phyloP scores from a whole-genome alignment of 23 red algal species.

The Cyanidium caldarium region DNA sequence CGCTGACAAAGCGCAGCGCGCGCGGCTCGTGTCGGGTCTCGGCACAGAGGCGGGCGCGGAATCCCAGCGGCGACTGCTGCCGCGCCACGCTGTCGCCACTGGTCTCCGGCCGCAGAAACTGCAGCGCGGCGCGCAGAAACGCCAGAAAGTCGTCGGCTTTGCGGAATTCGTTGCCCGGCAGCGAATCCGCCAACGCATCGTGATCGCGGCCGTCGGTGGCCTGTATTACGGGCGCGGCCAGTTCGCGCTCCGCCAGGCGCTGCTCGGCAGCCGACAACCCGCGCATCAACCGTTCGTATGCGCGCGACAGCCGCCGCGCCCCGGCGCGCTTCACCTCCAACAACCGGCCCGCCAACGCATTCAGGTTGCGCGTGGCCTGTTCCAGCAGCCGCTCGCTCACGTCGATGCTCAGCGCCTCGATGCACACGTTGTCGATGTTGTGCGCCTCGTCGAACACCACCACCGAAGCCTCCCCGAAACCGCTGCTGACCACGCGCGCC shows the following conservation, averaged over 20 bases:
- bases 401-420: constrained; percentile 4
- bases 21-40: neutral
- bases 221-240: too few relatives aligned
- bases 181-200: neutral
- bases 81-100: neutral
- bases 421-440: constrained; percentile 26
- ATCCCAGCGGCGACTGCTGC: neutral
- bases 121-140: neutral
- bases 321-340: neutral
- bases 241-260: neutral
- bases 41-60: neutral
- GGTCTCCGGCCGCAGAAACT: neutral
- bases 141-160: neutral
- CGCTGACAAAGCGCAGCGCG: neutral
- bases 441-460: constrained; percentile 28
- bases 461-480: neutral
- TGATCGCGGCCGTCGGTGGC: neutral
- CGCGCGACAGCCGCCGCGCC: neutral
- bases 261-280: neutral
- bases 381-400: constrained; percentile 4
- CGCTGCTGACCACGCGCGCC: constrained; percentile 5
- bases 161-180: neutral
- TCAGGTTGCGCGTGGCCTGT: neutral
- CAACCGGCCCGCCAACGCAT: neutral
- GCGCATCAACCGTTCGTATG: neutral